Base-by-base conservation (phyloP, 306 rosid species). In the Ochetophila trinervis region DNA sequence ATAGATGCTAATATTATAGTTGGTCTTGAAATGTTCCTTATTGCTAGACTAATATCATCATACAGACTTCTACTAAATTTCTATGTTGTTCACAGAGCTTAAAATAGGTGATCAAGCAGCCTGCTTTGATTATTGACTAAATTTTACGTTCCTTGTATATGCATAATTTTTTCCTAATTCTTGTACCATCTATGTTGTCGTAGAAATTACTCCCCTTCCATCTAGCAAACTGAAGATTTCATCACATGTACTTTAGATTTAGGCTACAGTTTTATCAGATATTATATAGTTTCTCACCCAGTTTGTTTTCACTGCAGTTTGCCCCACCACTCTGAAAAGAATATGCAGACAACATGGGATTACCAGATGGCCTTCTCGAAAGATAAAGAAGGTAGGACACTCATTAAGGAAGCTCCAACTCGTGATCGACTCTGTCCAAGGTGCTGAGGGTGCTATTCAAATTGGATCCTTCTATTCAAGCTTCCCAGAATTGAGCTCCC, bases 291-390 rank as follows among this genome's bases (percentile, higher is more conserved):
- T 5, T 32, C 60, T 19, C 4, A 47, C 18, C 6, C 4, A 17
- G 10, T 37, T 54, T 61, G 22, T 50, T 34, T 23, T 15, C n/a
- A 36, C 27, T 68, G 75, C 76, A 88, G 91, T 86, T 21, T 83
- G 91, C 58, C 83, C 88, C n/a, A 88, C 91, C 16, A 83, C 95
- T 36, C 77, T 83, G 71, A 88, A 83, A 65, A 75, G 91, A 78
- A 88, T 88, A 73, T 83, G 96, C 80, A 83, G 85, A 68, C 89
- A 86, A 67, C 88, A 86, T 58, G 91, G 86, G 23, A 86, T 86
- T 13, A 77, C 76, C 5, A 64, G 96, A 63, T 84, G 90, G 86
- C 90, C 89, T 14, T 84, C 96, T 6, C 63, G 88, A 63, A 88
- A 79, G 78, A 88, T 84, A 19, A 86, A 86, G 78, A 88, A 80